phyloP scores from a whole-genome alignment of 2,329 filamentous ascomycete genomes.

The Aspergillus awamori region DNA sequence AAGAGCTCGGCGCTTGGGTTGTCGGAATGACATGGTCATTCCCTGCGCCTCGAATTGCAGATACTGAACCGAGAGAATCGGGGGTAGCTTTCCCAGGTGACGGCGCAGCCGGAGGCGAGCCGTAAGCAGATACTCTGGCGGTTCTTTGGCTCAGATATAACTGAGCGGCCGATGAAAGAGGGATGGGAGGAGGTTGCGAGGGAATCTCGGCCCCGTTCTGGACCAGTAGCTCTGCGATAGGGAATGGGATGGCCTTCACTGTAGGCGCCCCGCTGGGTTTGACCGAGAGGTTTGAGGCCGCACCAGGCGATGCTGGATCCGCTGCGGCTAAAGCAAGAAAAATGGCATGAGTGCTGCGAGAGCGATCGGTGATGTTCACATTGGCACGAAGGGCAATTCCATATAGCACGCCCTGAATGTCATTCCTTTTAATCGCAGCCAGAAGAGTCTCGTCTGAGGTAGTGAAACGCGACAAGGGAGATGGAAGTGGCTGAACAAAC shows the following conservation, averaged over 20 bases:
- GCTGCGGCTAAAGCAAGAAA: conserved; percentile 91
- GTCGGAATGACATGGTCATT: conserved; percentile 22
- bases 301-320: conserved; percentile 77
- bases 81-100: conserved; percentile 37
- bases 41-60: conserved; percentile 50
- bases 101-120: conserved; percentile 47
- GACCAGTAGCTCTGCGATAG: conserved; percentile 84
- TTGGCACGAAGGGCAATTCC: conserved; percentile 84
- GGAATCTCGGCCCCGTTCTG: conserved; percentile 95
- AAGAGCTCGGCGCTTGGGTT: conserved; percentile 33
- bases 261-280: conserved; percentile 39
- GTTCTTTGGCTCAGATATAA: conserved; percentile 81
- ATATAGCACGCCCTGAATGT: conserved; percentile 90
- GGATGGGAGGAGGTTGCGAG: conserved; percentile 72
- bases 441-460: conserved; percentile 86
- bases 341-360: conserved; percentile 82
- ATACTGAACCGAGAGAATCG: conserved; percentile 66
- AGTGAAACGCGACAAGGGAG: conserved; percentile 72
- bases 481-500: conserved; percentile 73
- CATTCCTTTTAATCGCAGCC: conserved; percentile 92
- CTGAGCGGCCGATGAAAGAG: conserved; percentile 77
- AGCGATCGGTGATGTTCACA: conserved; percentile 82
- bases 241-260: conserved; percentile 67
- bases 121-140: conserved; percentile 34
- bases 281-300: conserved; percentile 38